Base-by-base conservation (phyloP, 768 basidiomycete genomes). In the Trichaptum fuscoviolaceum region DNA sequence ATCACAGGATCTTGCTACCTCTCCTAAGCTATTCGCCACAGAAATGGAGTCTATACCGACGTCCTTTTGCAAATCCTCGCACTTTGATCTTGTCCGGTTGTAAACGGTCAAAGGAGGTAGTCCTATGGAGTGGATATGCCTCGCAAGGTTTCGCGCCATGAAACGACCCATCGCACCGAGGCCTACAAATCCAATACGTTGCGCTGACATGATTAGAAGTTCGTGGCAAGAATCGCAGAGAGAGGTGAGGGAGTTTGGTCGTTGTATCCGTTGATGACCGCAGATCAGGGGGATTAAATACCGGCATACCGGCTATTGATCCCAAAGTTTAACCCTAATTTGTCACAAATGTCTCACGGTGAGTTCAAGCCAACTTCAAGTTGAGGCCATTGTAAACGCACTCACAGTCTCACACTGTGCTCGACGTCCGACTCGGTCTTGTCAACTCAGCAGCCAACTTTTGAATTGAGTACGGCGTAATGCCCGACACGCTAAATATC, bases 111-210 rank as follows among this genome's bases (percentile, higher is more conserved):
- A 72, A 4, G 92, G 86, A 0, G 80, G 78, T 42, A 79, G 70
- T 2, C 72, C 74, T 17, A 72, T 73, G 42, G 74, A 67, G 58
- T 81, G 77, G 62, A 77, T 80, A 69, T 83, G 78, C 57, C 77
- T 85, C 35, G 91, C 91, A 35, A 96, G 81, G 75, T 96, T 96
- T 36, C 83, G 81, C 7, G 90, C 90, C 90, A 95, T 95, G 23
- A 80, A 75, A 71, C 81, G 84, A 10, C 91, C 92, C 85, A 93
- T 91, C 24, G 84, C 83, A 24, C 89, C 88, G 10, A 80, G 69
- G 30, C 79, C 79, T 63, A 77, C 73, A 73, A 82, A 83, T 1
- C 85, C 87, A 69, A 87, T 73, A 68, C 77, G 80, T 58, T 74
- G 72, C 9, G 75, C 71, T 24, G 36, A 20, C 7, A 52, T 52